Evolutionary conservation across 2,329 filamentous ascomycete species (phyloP), one percentile per base, ranked within the genome.

Genomic region (Fusarium nelsonii): DNA sequence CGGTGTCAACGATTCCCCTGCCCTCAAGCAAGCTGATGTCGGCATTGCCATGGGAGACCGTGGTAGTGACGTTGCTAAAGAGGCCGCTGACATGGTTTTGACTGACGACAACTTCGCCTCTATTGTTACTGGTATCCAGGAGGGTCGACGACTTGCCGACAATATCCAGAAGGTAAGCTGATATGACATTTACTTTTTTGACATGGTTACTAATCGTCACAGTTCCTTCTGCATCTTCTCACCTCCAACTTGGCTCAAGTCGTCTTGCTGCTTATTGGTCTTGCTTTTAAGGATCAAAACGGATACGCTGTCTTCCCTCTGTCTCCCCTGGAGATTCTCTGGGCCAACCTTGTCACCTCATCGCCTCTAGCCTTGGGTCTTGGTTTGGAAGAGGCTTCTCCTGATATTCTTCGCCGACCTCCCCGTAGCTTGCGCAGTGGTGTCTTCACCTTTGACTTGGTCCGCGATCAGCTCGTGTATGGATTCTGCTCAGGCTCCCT

Each of bases 71-170:
- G 90, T 93, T 11, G 90, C 91, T 65, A 92, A 92, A 74, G 90
- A 96, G 79, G 93, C 93, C 4, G 91, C 92, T 2, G 93, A 97
- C 75, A 96, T 97, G 85, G 92, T 97, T 36, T 83, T 97, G 40
- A 94, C 92, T 0, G 92, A 96, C 75, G 93, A 96, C 78, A 94
- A 97, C 80, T 97, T 97, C 76, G 92, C 93, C 12, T 93, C 91
- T 30, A 92, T 92, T 57, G 85, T 92, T 40, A 90, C 88, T n/a
- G 90, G 88, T 34, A 89, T 92, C 45, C 87, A 90, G 75, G 90
- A 92, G 78, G 90, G 90, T 14, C 86, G 90, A 41, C 83, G 90
- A 37, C 83, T 92, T 53, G 90, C 91, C 69, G 89, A 92, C 81
- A 92, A 92, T 68, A 91, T 92, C 64, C 89, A 92, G 75, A 92